A percentile compares a stretch with the other conserved stretches of the same genome.
These are phyloP conservation scores for Brassica juncea DNA, from an alignment of 345 rosid species.

Conservation along the genomic window DNA sequence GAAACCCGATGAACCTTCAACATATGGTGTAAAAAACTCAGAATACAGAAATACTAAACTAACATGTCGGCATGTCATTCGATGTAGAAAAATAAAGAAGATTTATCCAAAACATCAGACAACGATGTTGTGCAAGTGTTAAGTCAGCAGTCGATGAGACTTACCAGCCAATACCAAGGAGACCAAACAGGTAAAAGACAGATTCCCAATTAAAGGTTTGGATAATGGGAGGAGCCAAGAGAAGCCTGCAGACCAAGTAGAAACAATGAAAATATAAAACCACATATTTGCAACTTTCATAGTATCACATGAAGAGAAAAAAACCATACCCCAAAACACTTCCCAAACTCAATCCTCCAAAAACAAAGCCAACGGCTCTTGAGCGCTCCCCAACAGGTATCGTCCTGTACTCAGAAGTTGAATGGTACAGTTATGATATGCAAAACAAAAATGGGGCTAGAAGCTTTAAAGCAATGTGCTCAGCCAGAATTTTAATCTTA, in stretches of 20 bases:
- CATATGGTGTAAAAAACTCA: slow-evolving; percentile 16
- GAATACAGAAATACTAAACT: slow-evolving; percentile 8
- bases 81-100: slow-evolving; percentile 6
- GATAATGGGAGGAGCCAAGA: slow-evolving; percentile 89
- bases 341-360: slow-evolving; percentile 90
- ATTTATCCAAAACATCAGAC: slow-evolving; percentile 14
- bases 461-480: not conserved
- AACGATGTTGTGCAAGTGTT: slow-evolving; percentile 1
- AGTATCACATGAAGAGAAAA: slow-evolving; percentile 6
- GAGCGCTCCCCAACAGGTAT: slow-evolving; percentile 92
- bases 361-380: slow-evolving; percentile 88
- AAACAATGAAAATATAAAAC: no score
- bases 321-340: slow-evolving; percentile 83
- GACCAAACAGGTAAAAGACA: slow-evolving; percentile 79
- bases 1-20: slow-evolving; percentile 82
- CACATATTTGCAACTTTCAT: not conserved
- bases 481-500: slow-evolving; percentile 5
- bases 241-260: slow-evolving; percentile 61
- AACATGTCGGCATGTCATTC: slow-evolving; percentile 16
- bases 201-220: slow-evolving; percentile 89
- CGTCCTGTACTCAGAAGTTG: slow-evolving; percentile 51
- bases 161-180: slow-evolving; percentile 82
- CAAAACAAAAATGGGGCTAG: slow-evolving; percentile 8
- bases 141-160: slow-evolving; percentile 28
- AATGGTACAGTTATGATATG: slow-evolving; percentile 27